A percentile compares a stretch with the other conserved stretches of the same genome.
These are phyloP conservation scores for Coleophoma eucalyptorum DNA, from an alignment of 2,329 filamentous ascomycete genomes.

Conservation along the genomic window DNA sequence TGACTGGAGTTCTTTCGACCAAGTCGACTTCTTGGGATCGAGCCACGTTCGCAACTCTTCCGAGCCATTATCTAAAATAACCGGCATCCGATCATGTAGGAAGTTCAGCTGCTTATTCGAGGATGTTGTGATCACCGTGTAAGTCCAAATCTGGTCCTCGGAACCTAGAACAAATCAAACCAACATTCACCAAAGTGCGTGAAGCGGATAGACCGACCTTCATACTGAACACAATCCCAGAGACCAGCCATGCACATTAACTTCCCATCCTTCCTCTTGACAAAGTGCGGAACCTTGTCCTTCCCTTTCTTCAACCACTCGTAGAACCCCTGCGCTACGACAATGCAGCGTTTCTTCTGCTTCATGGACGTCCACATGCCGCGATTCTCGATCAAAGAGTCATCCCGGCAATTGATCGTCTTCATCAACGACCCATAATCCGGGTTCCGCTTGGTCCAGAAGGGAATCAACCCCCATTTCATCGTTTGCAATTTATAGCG, in stretches of 20 bases:
- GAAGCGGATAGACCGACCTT: constrained; percentile 45
- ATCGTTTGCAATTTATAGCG: constrained; percentile 85
- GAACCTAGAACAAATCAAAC: constrained; percentile 35
- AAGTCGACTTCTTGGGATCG: constrained; percentile 66
- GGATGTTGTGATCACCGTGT: constrained; percentile 89
- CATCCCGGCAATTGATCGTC: constrained; percentile 93
- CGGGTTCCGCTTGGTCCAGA: constrained; percentile 83
- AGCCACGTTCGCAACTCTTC: constrained; percentile 72
- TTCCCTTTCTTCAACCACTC: constrained; percentile 88
- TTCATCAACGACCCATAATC: constrained; percentile 75
- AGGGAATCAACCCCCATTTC: constrained; percentile 94
- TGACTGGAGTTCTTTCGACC: constrained; percentile 74
- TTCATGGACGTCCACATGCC: constrained; percentile 96
- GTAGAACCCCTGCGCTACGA: constrained; percentile 89
- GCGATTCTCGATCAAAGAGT: constrained; percentile 70
- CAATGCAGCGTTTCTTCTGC: constrained; percentile 78
- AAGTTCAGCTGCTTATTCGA: constrained; percentile 81
- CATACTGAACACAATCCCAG: constrained; percentile 84
- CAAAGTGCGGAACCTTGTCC: constrained; percentile 81
- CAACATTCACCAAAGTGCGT: constrained; percentile 4
- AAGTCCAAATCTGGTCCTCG: constrained; percentile 74
- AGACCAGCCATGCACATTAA: constrained; percentile 84
- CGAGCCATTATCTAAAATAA: constrained; percentile 76
- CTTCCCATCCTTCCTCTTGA: constrained; percentile 75
- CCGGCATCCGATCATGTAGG: constrained; percentile 93